A percentile compares a stretch with the other conserved stretches of the same genome.
Evolutionary conservation across 768 basidiomycete species (phyloP).

Genomic region (Macrolepiota fuliginosa): DNA sequence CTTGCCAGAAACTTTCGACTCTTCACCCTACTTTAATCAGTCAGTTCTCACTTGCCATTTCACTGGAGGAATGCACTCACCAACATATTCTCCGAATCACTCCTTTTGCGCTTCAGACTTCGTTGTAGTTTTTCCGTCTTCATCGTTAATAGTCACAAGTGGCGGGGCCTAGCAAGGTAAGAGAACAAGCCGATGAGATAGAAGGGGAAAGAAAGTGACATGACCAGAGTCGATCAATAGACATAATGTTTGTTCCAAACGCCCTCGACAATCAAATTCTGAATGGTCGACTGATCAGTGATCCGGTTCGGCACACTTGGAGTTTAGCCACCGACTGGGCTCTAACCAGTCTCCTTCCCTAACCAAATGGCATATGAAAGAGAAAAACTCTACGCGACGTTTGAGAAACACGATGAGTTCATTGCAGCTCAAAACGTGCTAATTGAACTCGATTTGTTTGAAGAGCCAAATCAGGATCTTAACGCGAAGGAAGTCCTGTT

Average conservation of each 20-base stretch:
- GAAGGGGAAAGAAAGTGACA: not conserved
- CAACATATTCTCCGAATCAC: constrained; percentile 22
- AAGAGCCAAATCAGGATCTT: constrained; percentile 41
- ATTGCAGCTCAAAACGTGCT: constrained; percentile 47
- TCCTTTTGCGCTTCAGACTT: constrained; percentile 44
- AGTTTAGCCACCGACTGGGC: not conserved
- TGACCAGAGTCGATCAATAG: not conserved
- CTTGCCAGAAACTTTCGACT: constrained; percentile 48
- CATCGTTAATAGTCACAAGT: not conserved
- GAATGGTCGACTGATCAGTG: not conserved
- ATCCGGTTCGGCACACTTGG: not conserved
- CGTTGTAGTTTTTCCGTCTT: constrained; percentile 19
- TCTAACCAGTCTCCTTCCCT: not conserved
- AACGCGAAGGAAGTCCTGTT: constrained; percentile 38
- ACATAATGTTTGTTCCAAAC: no score
- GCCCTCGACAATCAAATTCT: no score
- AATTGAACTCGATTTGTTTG: constrained; percentile 44
- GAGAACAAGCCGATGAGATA: not conserved
- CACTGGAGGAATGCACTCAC: not conserved
- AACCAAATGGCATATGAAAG: constrained; percentile 37
- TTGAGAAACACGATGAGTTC: constrained; percentile 65
- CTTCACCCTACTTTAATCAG: constrained; percentile 32
- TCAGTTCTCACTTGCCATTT: not conserved
- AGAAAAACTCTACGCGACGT: constrained; percentile 47
- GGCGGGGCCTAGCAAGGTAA: not conserved